phyloP scores from a whole-genome alignment of 306 rosid species.

The Senna siamea region DNA sequence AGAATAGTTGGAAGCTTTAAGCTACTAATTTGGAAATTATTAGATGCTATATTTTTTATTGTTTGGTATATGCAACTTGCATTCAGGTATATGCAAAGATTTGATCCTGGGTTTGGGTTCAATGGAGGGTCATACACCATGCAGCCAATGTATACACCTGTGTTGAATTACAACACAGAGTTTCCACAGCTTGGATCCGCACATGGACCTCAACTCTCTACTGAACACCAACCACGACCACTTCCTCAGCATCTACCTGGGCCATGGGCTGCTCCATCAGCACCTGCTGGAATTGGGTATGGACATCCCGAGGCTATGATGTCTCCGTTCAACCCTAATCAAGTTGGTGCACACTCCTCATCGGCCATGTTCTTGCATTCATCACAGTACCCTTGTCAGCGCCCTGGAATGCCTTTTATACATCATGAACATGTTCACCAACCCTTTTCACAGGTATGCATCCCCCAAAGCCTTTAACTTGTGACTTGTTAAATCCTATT shows the following conservation, averaged over 20 bases:
- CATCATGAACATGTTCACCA: conserved; percentile 89
- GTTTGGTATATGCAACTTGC: conserved; percentile 28
- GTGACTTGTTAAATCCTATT: not conserved
- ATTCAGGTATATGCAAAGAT: conserved; percentile 92
- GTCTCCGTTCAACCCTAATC: conserved; percentile 73
- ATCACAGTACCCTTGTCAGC: conserved; percentile 87
- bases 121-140: conserved; percentile 84
- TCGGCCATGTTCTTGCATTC: conserved; percentile 83
- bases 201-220: conserved; percentile 78
- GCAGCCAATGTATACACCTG: conserved; percentile 91
- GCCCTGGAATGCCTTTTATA: conserved; percentile 81
- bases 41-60: not conserved
- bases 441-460: conserved; percentile 79
- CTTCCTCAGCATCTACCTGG: conserved; percentile 80
- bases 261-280: conserved; percentile 70
- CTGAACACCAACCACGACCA: conserved; percentile 78
- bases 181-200: conserved; percentile 93
- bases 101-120: conserved; percentile 97
- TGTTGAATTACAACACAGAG: conserved; percentile 87
- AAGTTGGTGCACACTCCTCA: conserved; percentile 71
- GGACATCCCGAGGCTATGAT: conserved; percentile 85
- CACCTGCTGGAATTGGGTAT: conserved; percentile 81
- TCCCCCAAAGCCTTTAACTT: conserved; percentile 20
- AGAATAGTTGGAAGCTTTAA: not conserved
- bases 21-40: not conserved